Conservation (phyloP, 108 stramenopile genomes). For the Pseudonitzschia pungens region DNA sequence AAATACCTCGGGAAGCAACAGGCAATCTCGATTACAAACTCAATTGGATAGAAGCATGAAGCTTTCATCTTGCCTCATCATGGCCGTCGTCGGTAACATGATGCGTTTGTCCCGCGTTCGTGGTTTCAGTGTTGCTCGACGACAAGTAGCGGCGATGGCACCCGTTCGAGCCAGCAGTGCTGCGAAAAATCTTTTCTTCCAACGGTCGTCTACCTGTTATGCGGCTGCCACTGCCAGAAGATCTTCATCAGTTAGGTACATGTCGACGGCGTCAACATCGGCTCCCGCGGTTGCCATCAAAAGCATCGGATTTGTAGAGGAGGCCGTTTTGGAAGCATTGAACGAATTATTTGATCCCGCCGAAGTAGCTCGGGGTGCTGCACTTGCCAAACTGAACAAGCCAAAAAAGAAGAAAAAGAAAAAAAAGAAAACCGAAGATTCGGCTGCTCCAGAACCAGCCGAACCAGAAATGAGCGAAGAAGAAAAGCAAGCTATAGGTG, state of each 20-base stretch:
- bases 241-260: background rate
- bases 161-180: background rate
- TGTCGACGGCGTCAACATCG: conserved; percentile 23
- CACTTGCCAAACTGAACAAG: conserved; percentile 66
- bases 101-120: conserved; percentile 7
- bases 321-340: conserved; percentile 60
- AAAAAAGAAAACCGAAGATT: conserved; percentile 37
- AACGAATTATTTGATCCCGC: conserved; percentile 76
- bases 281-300: conserved; percentile 19
- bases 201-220: background rate
- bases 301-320: conserved; percentile 56
- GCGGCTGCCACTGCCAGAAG: background rate
- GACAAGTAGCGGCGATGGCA: conserved; percentile 1
- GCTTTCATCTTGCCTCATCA: conserved; percentile 12
- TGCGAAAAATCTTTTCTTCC: background rate
- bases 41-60: conserved; percentile 1
- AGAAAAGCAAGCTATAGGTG: conserved; percentile 57
- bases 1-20: background rate
- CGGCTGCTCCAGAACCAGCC: conserved; percentile 15
- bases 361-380: conserved; percentile 66
- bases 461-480: conserved; percentile 51
- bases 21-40: background rate
- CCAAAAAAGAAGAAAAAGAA: conserved; percentile 72
- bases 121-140: conserved; percentile 13
- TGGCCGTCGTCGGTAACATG: conserved; percentile 18